Evolutionary conservation across 139 green algal species (phyloP), one percentile per base, ranked within the genome.

Genomic region (Eudorina sp.): DNA sequence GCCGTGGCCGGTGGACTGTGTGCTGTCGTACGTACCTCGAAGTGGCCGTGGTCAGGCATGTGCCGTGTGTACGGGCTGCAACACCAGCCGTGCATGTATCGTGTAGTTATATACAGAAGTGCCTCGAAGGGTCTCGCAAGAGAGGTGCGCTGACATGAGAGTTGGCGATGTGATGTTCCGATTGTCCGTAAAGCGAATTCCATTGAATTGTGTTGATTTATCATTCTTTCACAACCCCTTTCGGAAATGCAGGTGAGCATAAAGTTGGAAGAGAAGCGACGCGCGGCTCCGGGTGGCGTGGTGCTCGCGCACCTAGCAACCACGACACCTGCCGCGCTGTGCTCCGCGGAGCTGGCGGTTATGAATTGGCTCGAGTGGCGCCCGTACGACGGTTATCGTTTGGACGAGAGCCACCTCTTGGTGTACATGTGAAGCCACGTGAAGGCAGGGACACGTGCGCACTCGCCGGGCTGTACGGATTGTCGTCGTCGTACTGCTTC

Each of bases 361-460:
- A 74, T 85, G 78, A 53, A 53, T 27, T 85, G 78, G 78, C 78
- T 85, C 51, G 34, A 41, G 38, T 85, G 78, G 78, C 40, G 78
- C 55, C 78, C 78, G 53, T 85, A 85, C 53, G 78, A 74, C 29
- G 78, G 78, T 0, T 85, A 85, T 38, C 78, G 55, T 5, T 23
- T 74, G 38, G 78, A 85, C 38, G 78, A 85, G 55, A 85, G 78
- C 78, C 78, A 85, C 29, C 55, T 85, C n/a, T 40, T 85, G 27
- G 78, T 74, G 55, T 85, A 75, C 78, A 85, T 85, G 78, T 85
- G 29, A 84, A 45, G 46, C 7, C 13, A 5, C 62, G 55, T 13
- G 55, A 68, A n/a, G 55, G 11, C 21, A 18, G n/a, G 55, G 55
- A 18, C 55, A 55, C 48, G 48, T 55, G 48, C 48, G 48, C 48